A percentile compares a stretch with the other conserved stretches of the same genome.
Evolutionary conservation across 768 basidiomycete species (phyloP).

Genomic region (Phaeolepiota aurea): DNA sequence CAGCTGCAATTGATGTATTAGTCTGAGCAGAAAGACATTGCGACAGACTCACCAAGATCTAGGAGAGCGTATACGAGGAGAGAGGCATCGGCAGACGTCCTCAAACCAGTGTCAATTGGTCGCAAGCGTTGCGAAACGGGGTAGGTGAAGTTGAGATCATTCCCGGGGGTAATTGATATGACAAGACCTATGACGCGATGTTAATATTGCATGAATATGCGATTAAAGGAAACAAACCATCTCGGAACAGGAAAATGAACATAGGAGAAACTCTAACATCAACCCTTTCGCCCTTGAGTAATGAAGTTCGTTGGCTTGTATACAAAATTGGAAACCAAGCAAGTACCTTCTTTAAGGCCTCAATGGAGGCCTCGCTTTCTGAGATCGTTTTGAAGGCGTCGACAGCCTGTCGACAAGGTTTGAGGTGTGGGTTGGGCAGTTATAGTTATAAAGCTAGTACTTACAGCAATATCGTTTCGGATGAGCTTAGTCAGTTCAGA

Average conservation of each 20-base stretch:
- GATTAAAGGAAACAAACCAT: slow-evolving; percentile 32
- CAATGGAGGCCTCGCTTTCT: slow-evolving; percentile 18
- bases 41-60: slow-evolving; percentile 36
- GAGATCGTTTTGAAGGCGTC: slow-evolving; percentile 10
- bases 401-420: slow-evolving; percentile 4
- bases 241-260: slow-evolving; percentile 59
- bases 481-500: slow-evolving; percentile 11
- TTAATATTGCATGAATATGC: background rate
- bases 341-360: slow-evolving; percentile 22
- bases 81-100: slow-evolving; percentile 57
- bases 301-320: slow-evolving; percentile 10
- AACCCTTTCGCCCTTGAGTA: slow-evolving; percentile 44
- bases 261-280: slow-evolving; percentile 52
- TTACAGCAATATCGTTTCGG: slow-evolving; percentile 15
- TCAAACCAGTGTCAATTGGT: slow-evolving; percentile 49
- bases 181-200: slow-evolving; percentile 44
- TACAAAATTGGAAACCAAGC: background rate
- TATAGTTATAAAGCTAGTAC: background rate
- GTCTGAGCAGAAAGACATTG: background rate
- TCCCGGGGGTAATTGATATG: slow-evolving; percentile 46
- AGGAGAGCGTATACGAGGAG: slow-evolving; percentile 63
- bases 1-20: slow-evolving; percentile 29
- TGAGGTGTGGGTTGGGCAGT: background rate
- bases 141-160: slow-evolving; percentile 37
- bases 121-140: slow-evolving; percentile 53